phyloP scores from a whole-genome alignment of 805 yeast species.

The Saccharomycopsis javanensis region DNA sequence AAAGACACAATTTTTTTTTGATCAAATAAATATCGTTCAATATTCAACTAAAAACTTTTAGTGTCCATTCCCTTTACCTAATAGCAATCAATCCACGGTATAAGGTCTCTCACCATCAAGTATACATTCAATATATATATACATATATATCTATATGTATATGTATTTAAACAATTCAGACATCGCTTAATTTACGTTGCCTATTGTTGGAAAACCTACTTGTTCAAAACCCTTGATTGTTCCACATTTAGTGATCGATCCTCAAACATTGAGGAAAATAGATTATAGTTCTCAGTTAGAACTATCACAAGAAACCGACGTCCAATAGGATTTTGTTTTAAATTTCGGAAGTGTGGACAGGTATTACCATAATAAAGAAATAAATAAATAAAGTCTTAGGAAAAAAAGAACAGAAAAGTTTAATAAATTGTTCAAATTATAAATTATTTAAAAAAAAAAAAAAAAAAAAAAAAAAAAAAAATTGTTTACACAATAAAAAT shows the following conservation, averaged over 20 bases:
- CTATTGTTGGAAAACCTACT: not conserved
- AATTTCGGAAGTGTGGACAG: too few relatives aligned
- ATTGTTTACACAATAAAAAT: too few relatives aligned
- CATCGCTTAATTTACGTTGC: not conserved
- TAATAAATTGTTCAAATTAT: too few relatives aligned
- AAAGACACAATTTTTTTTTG: not conserved
- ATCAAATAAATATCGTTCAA: not conserved
- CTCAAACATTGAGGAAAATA: too few relatives aligned
- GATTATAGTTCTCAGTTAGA: too few relatives aligned
- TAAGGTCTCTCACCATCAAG: not conserved
- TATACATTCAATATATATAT: not conserved
- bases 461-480: not conserved
- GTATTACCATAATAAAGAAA: too few relatives aligned
- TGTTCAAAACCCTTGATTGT: not conserved
- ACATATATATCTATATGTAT: not conserved
- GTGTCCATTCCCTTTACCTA: too few relatives aligned
- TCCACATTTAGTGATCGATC: too few relatives aligned
- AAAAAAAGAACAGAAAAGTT: too few relatives aligned
- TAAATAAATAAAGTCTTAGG: too few relatives aligned
- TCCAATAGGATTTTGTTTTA: too few relatives aligned
- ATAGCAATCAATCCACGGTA: not conserved
- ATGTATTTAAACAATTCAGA: not conserved
- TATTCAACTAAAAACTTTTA: not conserved
- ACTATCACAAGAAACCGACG: too few relatives aligned
- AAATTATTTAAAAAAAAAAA: not conserved